Base-by-base conservation (phyloP, 2,329 filamentous ascomycete species). In the Podosphaera xanthii region DNA sequence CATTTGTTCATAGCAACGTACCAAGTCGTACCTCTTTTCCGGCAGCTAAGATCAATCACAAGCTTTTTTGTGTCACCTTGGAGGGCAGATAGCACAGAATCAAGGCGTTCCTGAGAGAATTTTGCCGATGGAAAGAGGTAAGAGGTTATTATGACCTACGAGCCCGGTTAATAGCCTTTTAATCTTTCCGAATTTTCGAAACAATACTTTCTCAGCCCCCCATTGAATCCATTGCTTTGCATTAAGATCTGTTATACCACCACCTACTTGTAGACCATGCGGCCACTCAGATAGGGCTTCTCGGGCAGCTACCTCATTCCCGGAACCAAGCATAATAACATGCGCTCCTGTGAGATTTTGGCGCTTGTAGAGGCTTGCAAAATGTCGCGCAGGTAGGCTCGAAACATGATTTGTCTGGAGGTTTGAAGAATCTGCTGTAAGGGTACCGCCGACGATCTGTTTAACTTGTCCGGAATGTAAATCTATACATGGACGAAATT, bases 1-100 rank as follows among this genome's bases (percentile, higher is more conserved):
- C 92, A 98, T 71, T 94, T 94, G 72, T 98, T 87, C 84, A 94
- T 98, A 59, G 92, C 91, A n/a, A 98, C 92, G 67, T 86, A 89
- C 92, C 92, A 98, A 46, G 75, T 83, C 59, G 83, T 76, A 2
- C 76, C 74, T 61, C 82, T 83, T 60, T 83, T 77, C 58, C 92
- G 82, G 69, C 92, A 98, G 71, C 89, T 95, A 33, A 98, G 78
- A 69, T 98, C 92, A 69, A 98, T 90, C 64, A 98, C 91, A 56
- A 98, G 80, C 71, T 87, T 92, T 56, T 76, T 73, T 69, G 77
- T 87, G 69, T 94, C 84, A 58, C 83, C 82, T 34, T 76, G 84
- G 4, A 98, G 77, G 1, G 83, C 79, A 33, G 75, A 70, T 0
- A 97, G 76, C 5, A 97, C 83, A 36, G 82, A 78, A 64, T 88